phyloP scores from a whole-genome alignment of 768 basidiomycete genomes.

The Dendrothele bispora region DNA sequence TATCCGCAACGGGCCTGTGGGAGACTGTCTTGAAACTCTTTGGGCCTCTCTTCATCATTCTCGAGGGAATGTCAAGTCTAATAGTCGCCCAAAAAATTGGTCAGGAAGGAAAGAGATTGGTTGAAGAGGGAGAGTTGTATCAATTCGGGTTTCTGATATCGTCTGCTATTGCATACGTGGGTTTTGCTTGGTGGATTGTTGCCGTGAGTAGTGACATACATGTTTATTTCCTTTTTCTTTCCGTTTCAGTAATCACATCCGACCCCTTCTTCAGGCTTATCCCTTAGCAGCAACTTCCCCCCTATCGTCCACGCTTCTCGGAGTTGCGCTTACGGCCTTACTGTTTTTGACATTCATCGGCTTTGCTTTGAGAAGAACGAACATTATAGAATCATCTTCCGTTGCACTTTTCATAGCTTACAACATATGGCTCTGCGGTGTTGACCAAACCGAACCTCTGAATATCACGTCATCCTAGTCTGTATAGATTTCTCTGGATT shows the following conservation, averaged over 20 bases:
- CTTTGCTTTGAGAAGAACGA: constrained; percentile 83
- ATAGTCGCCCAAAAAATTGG: constrained; percentile 82
- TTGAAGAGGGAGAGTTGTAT: constrained; percentile 67
- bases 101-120: constrained; percentile 71
- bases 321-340: constrained; percentile 84
- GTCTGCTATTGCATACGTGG: constrained; percentile 77
- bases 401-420: constrained; percentile 88
- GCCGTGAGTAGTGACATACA: constrained; percentile 56
- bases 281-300: constrained; percentile 82
- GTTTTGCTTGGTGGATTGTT: constrained; percentile 86
- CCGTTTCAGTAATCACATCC: constrained; percentile 4
- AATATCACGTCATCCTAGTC: constrained; percentile 80
- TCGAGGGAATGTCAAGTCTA: constrained; percentile 84
- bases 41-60: constrained; percentile 75
- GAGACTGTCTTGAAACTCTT: constrained; percentile 67
- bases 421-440: constrained; percentile 88
- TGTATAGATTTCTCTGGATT: constrained; percentile 22
- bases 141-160: constrained; percentile 78
- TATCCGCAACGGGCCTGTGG: constrained; percentile 68
- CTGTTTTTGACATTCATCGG: constrained; percentile 91
- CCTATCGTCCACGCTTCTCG: constrained; percentile 85
- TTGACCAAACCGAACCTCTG: constrained; percentile 61
- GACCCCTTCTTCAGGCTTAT: constrained; percentile 56
- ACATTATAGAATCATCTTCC: constrained; percentile 89
- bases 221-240: no score